Percentiles rank a stretch among this genome's conserved stretches.
Conservation (phyloP, 257 asterid species). For the Jacaranda mimosifolia region DNA sequence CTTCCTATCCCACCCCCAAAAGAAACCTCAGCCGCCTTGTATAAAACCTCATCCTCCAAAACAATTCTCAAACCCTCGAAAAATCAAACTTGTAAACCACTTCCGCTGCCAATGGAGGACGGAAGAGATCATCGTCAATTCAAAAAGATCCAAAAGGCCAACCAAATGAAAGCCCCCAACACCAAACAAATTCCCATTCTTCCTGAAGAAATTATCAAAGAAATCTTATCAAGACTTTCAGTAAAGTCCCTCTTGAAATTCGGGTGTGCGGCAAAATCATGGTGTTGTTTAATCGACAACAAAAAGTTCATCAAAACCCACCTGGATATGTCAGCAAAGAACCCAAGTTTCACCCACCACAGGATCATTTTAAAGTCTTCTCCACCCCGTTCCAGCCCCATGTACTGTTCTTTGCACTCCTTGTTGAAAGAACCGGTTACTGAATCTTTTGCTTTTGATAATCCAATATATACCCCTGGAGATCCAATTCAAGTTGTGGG, state of each 20-base stretch:
- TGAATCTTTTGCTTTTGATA: not conserved
- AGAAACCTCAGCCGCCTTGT: too few species aligned
- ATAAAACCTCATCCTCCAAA: not conserved
- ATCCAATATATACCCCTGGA: not conserved
- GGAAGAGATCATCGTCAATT: not conserved
- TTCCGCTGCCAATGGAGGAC: slow-evolving; percentile 21
- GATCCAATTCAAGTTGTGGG: slow-evolving; percentile 27
- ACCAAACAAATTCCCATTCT: slow-evolving; percentile 8
- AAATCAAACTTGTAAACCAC: slow-evolving; percentile 6
- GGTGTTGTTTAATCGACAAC: slow-evolving; percentile 39
- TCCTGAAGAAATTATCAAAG: slow-evolving; percentile 37
- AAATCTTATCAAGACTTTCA: slow-evolving; percentile 48
- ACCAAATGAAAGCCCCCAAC: not conserved
- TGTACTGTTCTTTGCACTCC: slow-evolving; percentile 28
- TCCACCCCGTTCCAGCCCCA: not conserved
- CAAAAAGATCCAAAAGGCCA: slow-evolving; percentile 2
- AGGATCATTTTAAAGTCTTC: not conserved
- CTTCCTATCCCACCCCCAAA: too few species aligned
- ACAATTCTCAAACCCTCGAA: not conserved
- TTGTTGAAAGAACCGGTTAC: not conserved
- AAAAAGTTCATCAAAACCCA: slow-evolving; percentile 39
- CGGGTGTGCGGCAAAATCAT: slow-evolving; percentile 45
- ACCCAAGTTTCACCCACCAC: not conserved
- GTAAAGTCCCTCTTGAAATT: slow-evolving; percentile 43
- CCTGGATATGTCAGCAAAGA: not conserved